Percentiles rank a stretch among this genome's conserved stretches.
Evolutionary conservation across 371 early-diverging fungal species (phyloP).

Genomic region (Mucor irregularis): DNA sequence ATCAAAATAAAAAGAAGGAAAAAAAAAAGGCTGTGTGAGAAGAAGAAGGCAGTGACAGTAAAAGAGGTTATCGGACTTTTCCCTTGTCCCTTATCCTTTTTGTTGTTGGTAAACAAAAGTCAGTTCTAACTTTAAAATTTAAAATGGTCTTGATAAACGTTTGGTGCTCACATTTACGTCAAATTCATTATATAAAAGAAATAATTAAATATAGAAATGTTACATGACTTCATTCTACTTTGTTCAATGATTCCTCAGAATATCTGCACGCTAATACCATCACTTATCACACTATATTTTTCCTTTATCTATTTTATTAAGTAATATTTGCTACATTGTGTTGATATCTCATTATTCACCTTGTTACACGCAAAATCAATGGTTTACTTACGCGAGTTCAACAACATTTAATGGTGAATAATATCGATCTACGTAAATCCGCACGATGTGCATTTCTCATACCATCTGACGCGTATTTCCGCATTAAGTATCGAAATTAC

Average conservation of each 20-base stretch:
- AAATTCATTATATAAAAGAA: neutral
- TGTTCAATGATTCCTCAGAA: neutral
- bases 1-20: neutral
- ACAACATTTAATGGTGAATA: no score
- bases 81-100: neutral
- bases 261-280: neutral
- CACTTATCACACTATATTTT: neutral
- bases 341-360: no score
- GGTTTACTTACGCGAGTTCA: no score
- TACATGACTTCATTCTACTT: neutral
- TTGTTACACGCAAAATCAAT: no score
- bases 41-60: neutral
- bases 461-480: no score
- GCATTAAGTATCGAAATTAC: no score
- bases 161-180: constrained; percentile 7
- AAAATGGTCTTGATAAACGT: constrained; percentile 8
- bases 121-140: constrained; percentile 8
- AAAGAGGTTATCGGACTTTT: constrained; percentile 3
- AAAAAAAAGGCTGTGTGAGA: no score
- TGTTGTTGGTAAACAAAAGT: neutral
- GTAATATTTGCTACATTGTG: no score
- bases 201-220: constrained; percentile 1
- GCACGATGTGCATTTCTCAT: no score
- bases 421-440: no score
- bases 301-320: no score